phyloP scores from a whole-genome alignment of 2,329 filamentous ascomycete species.

The Penicillium sp. region DNA sequence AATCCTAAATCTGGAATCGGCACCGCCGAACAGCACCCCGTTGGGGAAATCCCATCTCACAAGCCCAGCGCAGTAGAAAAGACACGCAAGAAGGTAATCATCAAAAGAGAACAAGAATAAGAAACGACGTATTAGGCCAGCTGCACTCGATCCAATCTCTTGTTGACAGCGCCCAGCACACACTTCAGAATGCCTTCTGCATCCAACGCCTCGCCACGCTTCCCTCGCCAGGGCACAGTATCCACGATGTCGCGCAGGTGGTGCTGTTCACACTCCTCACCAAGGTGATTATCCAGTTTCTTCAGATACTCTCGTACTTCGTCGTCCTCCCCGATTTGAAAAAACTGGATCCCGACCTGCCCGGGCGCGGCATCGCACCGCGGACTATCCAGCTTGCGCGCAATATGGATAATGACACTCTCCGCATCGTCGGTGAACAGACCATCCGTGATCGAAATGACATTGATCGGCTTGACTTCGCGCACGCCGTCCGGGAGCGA shows the following conservation, averaged over 20 bases:
- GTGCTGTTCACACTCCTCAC: slow-evolving; percentile 46
- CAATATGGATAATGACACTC: slow-evolving; percentile 63
- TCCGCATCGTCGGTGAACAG: slow-evolving; percentile 76
- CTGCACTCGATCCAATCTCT: slow-evolving; percentile 29
- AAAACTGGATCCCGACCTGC: slow-evolving; percentile 93
- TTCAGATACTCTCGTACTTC: slow-evolving; percentile 63
- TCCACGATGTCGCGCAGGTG: slow-evolving; percentile 82
- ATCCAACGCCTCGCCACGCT: slow-evolving; percentile 54
- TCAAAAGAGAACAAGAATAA: slow-evolving; percentile 5
- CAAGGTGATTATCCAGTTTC: slow-evolving; percentile 71
- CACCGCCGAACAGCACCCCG: too few relatives aligned
- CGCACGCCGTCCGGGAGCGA: slow-evolving; percentile 21
- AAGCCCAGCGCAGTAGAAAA: too few relatives aligned
- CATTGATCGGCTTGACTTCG: slow-evolving; percentile 72
- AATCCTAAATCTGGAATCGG: too few relatives aligned
- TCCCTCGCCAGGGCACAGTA: slow-evolving; percentile 69
- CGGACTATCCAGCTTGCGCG: slow-evolving; percentile 63
- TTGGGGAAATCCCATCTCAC: too few relatives aligned
- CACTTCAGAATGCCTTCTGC: slow-evolving; percentile 74
- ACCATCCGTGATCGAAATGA: slow-evolving; percentile 93
- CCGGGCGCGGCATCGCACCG: slow-evolving; percentile 65
- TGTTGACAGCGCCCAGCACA: slow-evolving; percentile 73
- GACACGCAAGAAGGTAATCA: not conserved
- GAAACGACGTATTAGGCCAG: not conserved
- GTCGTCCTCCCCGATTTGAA: slow-evolving; percentile 79